Base-by-base conservation (phyloP, 805 yeast species). In the Kodamaea nitidulidarum region DNA sequence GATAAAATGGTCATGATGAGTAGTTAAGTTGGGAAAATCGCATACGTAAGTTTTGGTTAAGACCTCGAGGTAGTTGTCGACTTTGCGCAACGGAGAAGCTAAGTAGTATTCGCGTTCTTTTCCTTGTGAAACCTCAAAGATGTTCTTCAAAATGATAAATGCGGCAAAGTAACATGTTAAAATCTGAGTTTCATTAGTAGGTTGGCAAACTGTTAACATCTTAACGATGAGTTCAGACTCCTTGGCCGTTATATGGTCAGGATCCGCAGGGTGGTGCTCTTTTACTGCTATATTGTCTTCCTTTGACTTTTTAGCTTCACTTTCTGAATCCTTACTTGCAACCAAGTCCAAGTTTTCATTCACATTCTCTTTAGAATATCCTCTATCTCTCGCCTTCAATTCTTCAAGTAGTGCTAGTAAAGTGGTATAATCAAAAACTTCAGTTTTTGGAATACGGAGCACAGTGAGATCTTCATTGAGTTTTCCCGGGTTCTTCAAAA, bases 31-130 rank as follows among this genome's bases (percentile, higher is more conserved):
- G 35, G 45, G 48, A 49, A 48, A 17, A 50, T 56, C 35, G 38
- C 40, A 25, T 38, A 52, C 21, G 9, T 49, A 46, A 0, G 73
- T 70, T 2, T 39, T 21, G n/a, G 49, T 30, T 35, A 72, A 46
- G 1, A 71, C 40, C 4, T 59, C 51, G 26, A 70, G 42, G 42
- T 70, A 71, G 2, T 39, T 39, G 15, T 51, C 60, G 16, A 62
- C 39, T 14, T 36, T 33, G 0, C 49, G 46, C 36, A 59, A 51
- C 4, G 63, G 63, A 10, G 43, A 39, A 7, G 22, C 22, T 8
- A 14, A n/a, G 28, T 12, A 22, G 15, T 36, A 40, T 30, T 44
- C 36, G 20, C 34, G 26, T 7, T 5, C 12, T 6, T 21, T 22
- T 14, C 15, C 31, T 15, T 24, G 16, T 12, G 28, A 7, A 7